phyloP scores from a whole-genome alignment of 257 asterid genomes.

The Orobanche coerulescens region DNA sequence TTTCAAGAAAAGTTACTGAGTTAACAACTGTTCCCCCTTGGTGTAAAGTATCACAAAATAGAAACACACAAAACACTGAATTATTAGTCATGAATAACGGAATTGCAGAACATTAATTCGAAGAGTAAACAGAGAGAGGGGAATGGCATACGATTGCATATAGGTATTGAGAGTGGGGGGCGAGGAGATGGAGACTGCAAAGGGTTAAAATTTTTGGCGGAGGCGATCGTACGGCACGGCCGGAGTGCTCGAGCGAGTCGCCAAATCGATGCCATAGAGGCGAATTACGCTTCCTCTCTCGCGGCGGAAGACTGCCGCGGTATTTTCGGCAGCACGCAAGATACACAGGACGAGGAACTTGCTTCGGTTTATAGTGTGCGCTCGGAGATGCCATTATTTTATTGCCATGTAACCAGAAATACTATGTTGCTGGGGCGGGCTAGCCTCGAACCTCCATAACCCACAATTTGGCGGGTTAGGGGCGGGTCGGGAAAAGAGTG shows the following conservation, averaged over 20 bases:
- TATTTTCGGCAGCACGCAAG: slow-evolving; percentile 27
- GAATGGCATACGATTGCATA: slow-evolving; percentile 33
- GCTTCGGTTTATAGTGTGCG: not conserved
- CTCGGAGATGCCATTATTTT: not conserved
- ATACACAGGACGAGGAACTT: not conserved
- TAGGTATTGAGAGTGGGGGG: slow-evolving; percentile 20
- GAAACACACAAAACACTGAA: not conserved
- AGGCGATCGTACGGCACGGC: slow-evolving; percentile 32
- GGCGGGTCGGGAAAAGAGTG: too few species aligned
- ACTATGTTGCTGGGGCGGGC: too few species aligned
- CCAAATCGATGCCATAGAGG: slow-evolving; percentile 42
- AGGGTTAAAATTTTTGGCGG: slow-evolving; percentile 43
- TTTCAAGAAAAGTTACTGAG: not conserved
- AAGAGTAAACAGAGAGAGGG: not conserved
- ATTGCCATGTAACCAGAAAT: not conserved
- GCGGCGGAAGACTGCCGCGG: slow-evolving; percentile 19
- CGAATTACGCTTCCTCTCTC: not conserved
- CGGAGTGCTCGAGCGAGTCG: slow-evolving; percentile 40
- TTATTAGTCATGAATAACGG: not conserved
- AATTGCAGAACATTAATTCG: not conserved
- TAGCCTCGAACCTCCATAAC: too few species aligned
- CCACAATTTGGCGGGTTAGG: too few species aligned
- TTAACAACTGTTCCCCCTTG: not conserved
- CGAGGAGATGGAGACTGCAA: slow-evolving; percentile 22
- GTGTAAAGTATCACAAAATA: not conserved